phyloP scores from a whole-genome alignment of 2,329 filamentous ascomycete genomes.

The Pestalotiopsis sp. region DNA sequence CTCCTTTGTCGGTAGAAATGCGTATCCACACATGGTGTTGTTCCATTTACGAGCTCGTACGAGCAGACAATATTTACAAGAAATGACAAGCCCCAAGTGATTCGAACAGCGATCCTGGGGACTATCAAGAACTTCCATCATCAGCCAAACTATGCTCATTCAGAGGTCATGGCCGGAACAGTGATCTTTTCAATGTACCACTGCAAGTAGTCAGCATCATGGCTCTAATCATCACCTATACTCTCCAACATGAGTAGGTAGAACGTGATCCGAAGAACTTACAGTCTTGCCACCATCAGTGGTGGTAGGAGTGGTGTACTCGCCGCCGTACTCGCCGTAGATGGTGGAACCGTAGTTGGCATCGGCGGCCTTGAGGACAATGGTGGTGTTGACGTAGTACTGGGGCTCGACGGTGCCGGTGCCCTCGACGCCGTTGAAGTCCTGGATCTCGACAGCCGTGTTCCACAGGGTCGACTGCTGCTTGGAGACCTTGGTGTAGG shows the following conservation, averaged over 20 bases:
- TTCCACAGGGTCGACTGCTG: conserved; percentile 6
- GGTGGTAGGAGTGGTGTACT: conserved; percentile 1
- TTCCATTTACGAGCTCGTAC: background rate
- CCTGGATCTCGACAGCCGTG: conserved; percentile 8
- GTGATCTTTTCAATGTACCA: conserved; percentile 11
- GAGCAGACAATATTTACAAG: background rate
- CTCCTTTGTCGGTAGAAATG: background rate
- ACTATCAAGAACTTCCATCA: background rate
- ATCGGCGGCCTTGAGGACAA: conserved; percentile 6
- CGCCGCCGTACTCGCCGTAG: background rate
- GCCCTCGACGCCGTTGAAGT: conserved; percentile 5
- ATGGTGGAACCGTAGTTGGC: background rate
- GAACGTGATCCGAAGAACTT: background rate
- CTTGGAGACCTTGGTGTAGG: conserved; percentile 12
- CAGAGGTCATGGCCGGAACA: conserved; percentile 8
- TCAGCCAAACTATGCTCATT: background rate
- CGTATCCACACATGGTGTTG: background rate
- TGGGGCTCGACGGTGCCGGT: conserved; percentile 8
- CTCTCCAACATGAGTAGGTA: background rate
- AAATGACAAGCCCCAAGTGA: background rate
- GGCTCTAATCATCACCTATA: background rate
- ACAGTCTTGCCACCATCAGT: conserved; percentile 9
- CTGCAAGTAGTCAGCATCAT: background rate
- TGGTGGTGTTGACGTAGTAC: conserved; percentile 12
- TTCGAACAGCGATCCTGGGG: too few species aligned